Conservation (phyloP, 768 basidiomycete species). For the Podaxis sp. region DNA sequence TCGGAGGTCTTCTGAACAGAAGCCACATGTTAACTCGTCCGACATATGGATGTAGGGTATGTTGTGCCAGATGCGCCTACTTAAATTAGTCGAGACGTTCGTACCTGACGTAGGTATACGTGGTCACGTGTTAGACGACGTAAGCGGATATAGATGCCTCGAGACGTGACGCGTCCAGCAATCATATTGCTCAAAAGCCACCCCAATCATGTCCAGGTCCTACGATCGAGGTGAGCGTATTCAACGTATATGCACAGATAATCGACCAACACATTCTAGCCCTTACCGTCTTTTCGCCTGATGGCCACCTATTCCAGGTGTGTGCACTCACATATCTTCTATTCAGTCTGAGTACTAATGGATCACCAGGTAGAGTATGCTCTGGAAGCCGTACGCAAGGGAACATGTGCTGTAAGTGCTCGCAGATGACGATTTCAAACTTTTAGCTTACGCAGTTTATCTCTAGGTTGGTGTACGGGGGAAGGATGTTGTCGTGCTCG, state of each 20-base stretch:
- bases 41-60: conserved; percentile 2
- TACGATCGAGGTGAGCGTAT: conserved; percentile 85
- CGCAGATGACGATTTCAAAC: neutral
- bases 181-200: conserved; percentile 21
- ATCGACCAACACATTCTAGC: conserved; percentile 46
- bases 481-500: conserved; percentile 91
- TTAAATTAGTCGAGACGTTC: neutral
- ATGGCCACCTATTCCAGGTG: conserved; percentile 98
- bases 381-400: conserved; percentile 94
- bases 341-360: conserved; percentile 15
- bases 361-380: conserved; percentile 91
- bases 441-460: neutral
- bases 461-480: conserved; percentile 94
- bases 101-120: neutral
- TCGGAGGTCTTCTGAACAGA: conserved; percentile 48
- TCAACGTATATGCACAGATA: neutral
- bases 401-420: conserved; percentile 86
- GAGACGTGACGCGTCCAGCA: conserved; percentile 51
- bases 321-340: conserved; percentile 17
- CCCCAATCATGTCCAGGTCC: conserved; percentile 77
- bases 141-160: conserved; percentile 24
- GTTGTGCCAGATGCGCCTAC: no score
- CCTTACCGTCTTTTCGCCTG: conserved; percentile 96
- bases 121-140: conserved; percentile 22
- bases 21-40: conserved; percentile 38